Base-by-base conservation (phyloP, 148 eudicot genomes). In the Rhododendron mucronatum region DNA sequence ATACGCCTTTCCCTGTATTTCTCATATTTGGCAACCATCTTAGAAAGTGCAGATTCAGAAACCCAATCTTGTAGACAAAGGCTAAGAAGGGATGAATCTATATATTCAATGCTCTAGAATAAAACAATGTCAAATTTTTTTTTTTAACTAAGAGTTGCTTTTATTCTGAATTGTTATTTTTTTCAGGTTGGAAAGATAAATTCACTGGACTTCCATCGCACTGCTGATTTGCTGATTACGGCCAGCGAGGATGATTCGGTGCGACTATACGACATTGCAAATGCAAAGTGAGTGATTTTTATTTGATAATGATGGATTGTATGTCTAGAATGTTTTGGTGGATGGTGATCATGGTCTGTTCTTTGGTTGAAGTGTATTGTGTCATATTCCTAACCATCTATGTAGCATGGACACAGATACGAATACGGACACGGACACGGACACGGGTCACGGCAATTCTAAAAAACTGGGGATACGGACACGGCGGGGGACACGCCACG, bases 221-320 rank as follows among this genome's bases (percentile, higher is more conserved):
- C 98, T 57, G 90, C 86, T 83, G 99, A 97, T 93, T 90, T 97
- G 79, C 88, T 97, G 85, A 91, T 97, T 76, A 95, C 99, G 53
- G 88, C 98, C 15, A 89, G 96, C 65, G 99, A 94, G 88, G 99
- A 97, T 91, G 99, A 97, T 89, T 95, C 98, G 16, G 95, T 97
- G 71, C 95, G 98, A 50, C 89, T 97, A 26, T 97, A 93, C 90
- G 99, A 97, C 89, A 93, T 94, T 86, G 94, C 92, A 74, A 93
- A 88, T 89, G 99, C 95, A 69, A 93, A 93, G 99, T 95, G 87
- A 94, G 96, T 91, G 26, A 28, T 35, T 13, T 74, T 39, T 53
- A 45, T 39, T 14, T n/a, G 21, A 37, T 57, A 35, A 1, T 74
- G 16, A 39, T 26, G 67, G 15, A 67, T 83, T n/a, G 33, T 4